Base-by-base conservation (phyloP, 2,329 filamentous ascomycete genomes). In the Triangularia setosa region DNA sequence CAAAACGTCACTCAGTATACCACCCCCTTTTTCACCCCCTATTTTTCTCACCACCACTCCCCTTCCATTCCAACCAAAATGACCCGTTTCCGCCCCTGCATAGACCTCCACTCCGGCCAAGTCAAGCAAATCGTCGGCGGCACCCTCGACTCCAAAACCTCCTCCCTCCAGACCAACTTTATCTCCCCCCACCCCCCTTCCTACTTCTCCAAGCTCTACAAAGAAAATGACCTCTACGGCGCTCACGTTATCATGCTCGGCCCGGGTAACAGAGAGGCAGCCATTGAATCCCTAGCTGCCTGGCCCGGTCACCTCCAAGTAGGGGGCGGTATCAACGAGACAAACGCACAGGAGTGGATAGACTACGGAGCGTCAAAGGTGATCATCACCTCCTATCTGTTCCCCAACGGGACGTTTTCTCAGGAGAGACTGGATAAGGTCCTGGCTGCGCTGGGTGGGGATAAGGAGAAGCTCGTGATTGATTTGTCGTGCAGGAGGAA, bases 121-220 rank as follows among this genome's bases (percentile, higher is more conserved):
- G 95, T 99, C 65, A 99, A 99, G 81, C 95, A 99, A 78, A 99
- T 99, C 71, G 93, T 99, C 48, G 95, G 95, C 71, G 94, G 95
- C 65, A 98, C 95, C 1, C 85, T 99, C 67, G 90, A 90, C 78
- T 85, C 85, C 74, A 76, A 83, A 8, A 85, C 85, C 1, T 76
- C 83, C 6, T 82, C 85, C 63, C 84, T 98, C 63, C 90, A 92
- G 79, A 98, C 94, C 57, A 99, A 99, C 78, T 93, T 92, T 80
- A 90, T 97, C 66, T 97, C 95, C 9, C 85, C 88, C 58, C 88
- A 94, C 67, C 90, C 93, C 9, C 87, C 95, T 2, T 85, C 86
- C 3, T 84, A 97, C 79, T 99, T 92, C 76, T 91, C 93, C 33
- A 78, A 81, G 64, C 82, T 98, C 18, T 99, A 99, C 83, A 86